Evolutionary conservation across 208 protist genomes (phyloP), one percentile per base, ranked within the genome.

Genomic region (Leptomonas seymouri): DNA sequence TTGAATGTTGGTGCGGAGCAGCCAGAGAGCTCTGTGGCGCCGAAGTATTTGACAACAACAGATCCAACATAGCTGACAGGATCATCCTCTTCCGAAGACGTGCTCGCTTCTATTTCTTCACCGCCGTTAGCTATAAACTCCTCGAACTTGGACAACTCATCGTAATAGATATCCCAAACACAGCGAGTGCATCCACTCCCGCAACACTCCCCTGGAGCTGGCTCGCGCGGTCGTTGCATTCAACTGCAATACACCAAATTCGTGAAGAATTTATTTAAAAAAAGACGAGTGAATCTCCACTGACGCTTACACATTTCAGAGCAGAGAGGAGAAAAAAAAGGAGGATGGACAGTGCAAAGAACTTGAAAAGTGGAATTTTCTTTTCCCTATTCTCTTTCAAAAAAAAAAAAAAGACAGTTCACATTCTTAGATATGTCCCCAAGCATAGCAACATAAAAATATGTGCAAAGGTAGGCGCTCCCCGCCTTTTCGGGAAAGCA

Each of bases 111-210:
- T 14, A 62, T 59, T 25, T 80, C 68, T 12, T 53, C 51, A 1
- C 68, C 76, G 8, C 70, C 66, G 25, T 53, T 68, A 15, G 63
- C 71, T n/a, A 73, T 49, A 54, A 68, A 66, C 7, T 85, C 76
- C 11, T 74, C 65, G 14, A 93, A 95, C 50, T 67, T 74, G n/a
- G 75, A 72, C 20, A 94, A 71, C 21, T 89, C 59, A 56, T 97
- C 91, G 53, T 91, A 97, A 74, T 94, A 97, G 11, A 93, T 77
- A 66, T 97, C 91, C 87, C 89, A 97, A 11, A 97, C 89, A 74
- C 91, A 97, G 42, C 91, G 78, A 21, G 91, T 77, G 59, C 91
- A 97, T 16, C 91, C 91, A 56, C 82, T 93, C 9, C 91, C 91
- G 45, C 91, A 97, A 73, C 91, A 97, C 31, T 97, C 91, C 20